Evolutionary conservation across 129 eudicot genomes (phyloP).

Genomic region (Cynara cardunculus): DNA sequence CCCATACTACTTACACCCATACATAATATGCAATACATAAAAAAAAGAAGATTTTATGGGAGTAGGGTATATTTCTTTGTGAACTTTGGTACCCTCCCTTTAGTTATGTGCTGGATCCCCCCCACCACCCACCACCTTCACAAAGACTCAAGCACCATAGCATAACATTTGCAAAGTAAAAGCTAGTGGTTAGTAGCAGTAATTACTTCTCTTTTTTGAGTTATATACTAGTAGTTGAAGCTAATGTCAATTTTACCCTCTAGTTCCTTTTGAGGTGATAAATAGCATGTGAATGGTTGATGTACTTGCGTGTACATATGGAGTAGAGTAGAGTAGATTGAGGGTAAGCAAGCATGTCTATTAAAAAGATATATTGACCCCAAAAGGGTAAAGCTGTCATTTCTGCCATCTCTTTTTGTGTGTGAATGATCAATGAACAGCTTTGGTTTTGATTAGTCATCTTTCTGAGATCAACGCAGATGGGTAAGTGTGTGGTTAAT

Average conservation of each 20-base stretch:
- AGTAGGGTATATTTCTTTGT: constrained; percentile 41
- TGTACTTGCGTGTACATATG: constrained; percentile 8
- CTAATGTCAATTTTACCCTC: constrained; percentile 5
- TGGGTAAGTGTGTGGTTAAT: not conserved
- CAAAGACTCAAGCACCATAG: too few species aligned
- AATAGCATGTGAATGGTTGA: not conserved
- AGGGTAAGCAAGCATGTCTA: not conserved
- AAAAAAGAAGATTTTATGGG: constrained; percentile 42
- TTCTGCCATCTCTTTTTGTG: constrained; percentile 2
- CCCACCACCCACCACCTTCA: not conserved
- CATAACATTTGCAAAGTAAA: not conserved
- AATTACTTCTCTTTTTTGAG: not conserved
- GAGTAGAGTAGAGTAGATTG: not conserved
- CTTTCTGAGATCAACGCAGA: not conserved
- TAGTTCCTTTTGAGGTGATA: not conserved
- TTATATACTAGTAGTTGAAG: constrained; percentile 1
- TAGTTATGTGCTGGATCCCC: constrained; percentile 57
- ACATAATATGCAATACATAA: constrained; percentile 45
- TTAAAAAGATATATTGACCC: not conserved
- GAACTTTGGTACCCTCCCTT: constrained; percentile 48
- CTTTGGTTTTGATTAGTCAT: constrained; percentile 3
- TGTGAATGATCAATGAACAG: constrained; percentile 4
- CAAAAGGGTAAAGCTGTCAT: constrained; percentile 10
- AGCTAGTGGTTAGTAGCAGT: constrained; percentile 6
- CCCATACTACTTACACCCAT: constrained; percentile 45